Evolutionary conservation across 441 rosid species (phyloP).

Genomic region (Rhodomyrtus psidioides): DNA sequence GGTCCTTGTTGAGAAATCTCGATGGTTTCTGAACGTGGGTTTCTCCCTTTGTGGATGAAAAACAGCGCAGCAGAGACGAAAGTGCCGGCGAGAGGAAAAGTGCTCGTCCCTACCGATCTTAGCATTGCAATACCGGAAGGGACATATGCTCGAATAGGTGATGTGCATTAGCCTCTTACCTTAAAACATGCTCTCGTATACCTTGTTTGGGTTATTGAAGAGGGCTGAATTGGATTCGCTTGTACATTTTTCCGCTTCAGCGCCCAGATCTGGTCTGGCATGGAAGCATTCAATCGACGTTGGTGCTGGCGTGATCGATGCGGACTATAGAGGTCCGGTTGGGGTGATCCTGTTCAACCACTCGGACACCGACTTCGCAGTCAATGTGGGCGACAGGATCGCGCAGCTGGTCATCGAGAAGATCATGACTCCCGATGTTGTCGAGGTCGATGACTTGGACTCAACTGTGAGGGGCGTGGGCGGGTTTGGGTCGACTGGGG

Average conservation of each 20-base stretch:
- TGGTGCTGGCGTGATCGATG: constrained; percentile 79
- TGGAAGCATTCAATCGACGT: constrained; percentile 83
- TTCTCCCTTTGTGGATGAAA: not conserved
- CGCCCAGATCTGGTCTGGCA: constrained; percentile 78
- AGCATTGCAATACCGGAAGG: constrained; percentile 73
- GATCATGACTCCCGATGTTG: constrained; percentile 52
- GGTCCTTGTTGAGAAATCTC: not conserved
- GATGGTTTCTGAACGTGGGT: not conserved
- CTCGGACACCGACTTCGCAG: constrained; percentile 59
- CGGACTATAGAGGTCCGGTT: constrained; percentile 70
- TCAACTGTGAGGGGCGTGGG: constrained; percentile 57
- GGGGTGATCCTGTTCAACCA: constrained; percentile 69
- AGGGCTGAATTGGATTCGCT: not conserved
- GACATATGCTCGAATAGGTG: constrained; percentile 85
- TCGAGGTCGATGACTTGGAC: constrained; percentile 63
- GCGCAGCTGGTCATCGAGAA: constrained; percentile 67
- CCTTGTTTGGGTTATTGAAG: not conserved
- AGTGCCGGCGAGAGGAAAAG: constrained; percentile 82
- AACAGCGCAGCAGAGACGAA: constrained; percentile 47
- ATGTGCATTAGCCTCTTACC: not conserved
- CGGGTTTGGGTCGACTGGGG: constrained; percentile 78
- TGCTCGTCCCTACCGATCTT: constrained; percentile 68
- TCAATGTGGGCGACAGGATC: constrained; percentile 57
- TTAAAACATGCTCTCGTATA: not conserved
- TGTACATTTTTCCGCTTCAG: constrained; percentile 1